Evolutionary conservation across 2,329 filamentous ascomycete genomes (phyloP), one percentile per base, ranked within the genome.

Genomic region (Colletotrichum sp.): DNA sequence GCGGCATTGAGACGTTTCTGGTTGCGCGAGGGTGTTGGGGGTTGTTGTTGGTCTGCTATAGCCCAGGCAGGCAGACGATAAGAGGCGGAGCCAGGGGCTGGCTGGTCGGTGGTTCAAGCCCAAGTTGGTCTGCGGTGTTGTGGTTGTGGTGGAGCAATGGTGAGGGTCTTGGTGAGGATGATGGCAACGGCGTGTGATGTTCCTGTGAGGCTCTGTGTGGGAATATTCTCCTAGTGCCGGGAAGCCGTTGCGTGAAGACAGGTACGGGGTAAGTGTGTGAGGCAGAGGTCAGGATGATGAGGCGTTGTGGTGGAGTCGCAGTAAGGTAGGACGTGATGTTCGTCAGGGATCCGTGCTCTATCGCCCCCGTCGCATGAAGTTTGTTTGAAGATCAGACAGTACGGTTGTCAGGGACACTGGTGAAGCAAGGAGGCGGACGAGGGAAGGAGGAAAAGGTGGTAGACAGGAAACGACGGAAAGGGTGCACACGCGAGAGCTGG

Each of bases 1-100:
- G 85, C 88, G 86, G 84, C 86, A 88, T 88, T 80, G 80, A 83
- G 79, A 77, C 82, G 81, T 82, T 80, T 82, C 79, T 71, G 78
- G 71, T 77, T 78, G 71, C 24, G 60, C 52, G 60, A 70, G 26
- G 66, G 71, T 74, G 24, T 70, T 75, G 74, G 60, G 61, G 13
- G 10, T n/a, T n/a, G 39, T n/a, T 52, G 43, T 52, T 52, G 16
- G 13, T 71, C 65, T 75, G 71, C 71, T 75, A 69, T 73, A 73
- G 73, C 55, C 73, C 64, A 73, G 73, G 34, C 70, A 52, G 39
- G 69, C 32, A 64, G 73, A 69, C 26, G 26, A 75, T 39, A 63
- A 60, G 69, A 75, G 64, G 59, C 63, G 57, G 57, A 68, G 64
- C 59, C 73, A 57, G 73, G 70, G 73, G 64, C 30, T 67, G 73